Base-by-base conservation (phyloP, 352 stramenopile genomes). In the Phytopythium delawarense region DNA sequence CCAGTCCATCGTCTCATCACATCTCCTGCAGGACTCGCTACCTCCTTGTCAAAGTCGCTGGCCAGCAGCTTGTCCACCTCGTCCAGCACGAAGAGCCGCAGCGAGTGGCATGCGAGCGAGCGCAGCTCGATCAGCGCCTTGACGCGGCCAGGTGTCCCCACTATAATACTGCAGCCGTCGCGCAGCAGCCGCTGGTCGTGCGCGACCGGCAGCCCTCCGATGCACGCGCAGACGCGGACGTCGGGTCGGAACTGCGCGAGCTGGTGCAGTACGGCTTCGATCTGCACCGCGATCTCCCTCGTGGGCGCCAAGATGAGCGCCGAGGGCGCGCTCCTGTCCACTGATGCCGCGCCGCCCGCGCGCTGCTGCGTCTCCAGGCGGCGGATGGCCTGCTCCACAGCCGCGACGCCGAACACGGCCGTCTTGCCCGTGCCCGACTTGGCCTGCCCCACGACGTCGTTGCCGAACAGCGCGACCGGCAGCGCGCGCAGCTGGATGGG, bases 381-480 rank as follows among this genome's bases (percentile, higher is more conserved):
- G 25, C 67, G 56, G n/a, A 91, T 76, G 23, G 75, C 76, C 51
- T 82, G 81, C 50, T 94, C 83, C 15, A 94, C 60, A 4, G 79
- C 82, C 28, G 83, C 67, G 54, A 88, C 57, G 21, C 76, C 85
- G 39, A 92, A 94, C 34, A 92, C 81, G 9, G 83, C 81, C 44
- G 85, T 94, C 68, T 94, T 94, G 65, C 85, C 85, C 28, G 81
- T 94, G 59, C 83, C 85, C 5, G 83, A 92, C 76, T 94, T 92
- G 70, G 85, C 83, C 64, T 94, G 85, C 2, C 76, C 85, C 55
- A 92, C 80, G 34, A 92, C 75, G 62, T 94, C 84, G 68, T 81
- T 92, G 52, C 84, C 84, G 49, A 91, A 93, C 37, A 93, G 74
- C 72, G 84, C 76, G 34, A 89, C 66, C 34, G 84, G 84, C 62